Evolutionary conservation across 1,284 basidiomycete genomes (phyloP).

Genomic region (Rhodotorula sp.): DNA sequence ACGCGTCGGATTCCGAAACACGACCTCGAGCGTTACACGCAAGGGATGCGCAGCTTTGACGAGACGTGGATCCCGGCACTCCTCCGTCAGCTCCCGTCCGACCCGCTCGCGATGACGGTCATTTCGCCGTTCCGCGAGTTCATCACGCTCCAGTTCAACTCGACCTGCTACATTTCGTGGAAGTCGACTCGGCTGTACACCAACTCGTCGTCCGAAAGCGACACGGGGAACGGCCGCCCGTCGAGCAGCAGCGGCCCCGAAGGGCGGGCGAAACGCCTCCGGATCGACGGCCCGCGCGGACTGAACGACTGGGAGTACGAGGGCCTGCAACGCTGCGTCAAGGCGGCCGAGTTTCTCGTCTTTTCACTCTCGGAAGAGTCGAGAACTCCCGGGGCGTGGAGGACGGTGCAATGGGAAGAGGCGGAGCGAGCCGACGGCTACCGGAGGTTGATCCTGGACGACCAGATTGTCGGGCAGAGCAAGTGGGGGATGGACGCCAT

Average conservation of each 20-base stretch:
- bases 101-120: constrained; percentile 40
- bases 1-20: constrained; percentile 32
- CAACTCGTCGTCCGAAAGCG: background rate
- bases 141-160: constrained; percentile 36
- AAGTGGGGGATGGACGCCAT: constrained; percentile 39
- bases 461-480: constrained; percentile 35
- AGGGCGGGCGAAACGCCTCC: constrained; percentile 11
- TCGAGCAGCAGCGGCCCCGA: constrained; percentile 15
- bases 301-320: constrained; percentile 38
- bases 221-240: constrained; percentile 9
- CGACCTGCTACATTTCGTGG: constrained; percentile 28
- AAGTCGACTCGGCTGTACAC: constrained; percentile 25
- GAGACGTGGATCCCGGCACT: constrained; percentile 38
- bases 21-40: constrained; percentile 40
- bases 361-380: constrained; percentile 38
- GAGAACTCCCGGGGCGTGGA: constrained; percentile 33
- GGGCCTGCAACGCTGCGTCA: constrained; percentile 22
- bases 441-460: constrained; percentile 35
- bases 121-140: constrained; percentile 37
- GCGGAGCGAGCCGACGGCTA: constrained; percentile 38
- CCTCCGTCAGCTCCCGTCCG: constrained; percentile 22
- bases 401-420: constrained; percentile 39
- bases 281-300: constrained; percentile 21
- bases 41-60: constrained; percentile 36
- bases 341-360: constrained; percentile 35